phyloP scores from a whole-genome alignment of 225 moss, liverwort and hornwort genomes.

The Sphagnum contortum region DNA sequence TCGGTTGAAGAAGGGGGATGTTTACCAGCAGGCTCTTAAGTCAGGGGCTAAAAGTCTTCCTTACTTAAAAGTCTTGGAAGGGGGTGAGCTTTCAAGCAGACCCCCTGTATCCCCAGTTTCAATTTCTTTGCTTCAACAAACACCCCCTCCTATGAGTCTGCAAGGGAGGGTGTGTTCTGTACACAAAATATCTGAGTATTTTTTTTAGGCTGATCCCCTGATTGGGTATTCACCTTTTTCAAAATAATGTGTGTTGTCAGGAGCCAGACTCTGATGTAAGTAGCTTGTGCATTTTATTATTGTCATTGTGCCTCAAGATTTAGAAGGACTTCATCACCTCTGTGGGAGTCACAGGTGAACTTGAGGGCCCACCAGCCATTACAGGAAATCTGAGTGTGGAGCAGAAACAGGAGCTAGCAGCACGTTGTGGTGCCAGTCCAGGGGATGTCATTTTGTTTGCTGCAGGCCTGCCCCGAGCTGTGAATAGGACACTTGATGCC shows the following conservation, averaged over 20 bases:
- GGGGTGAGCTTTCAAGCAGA: constrained; percentile 26
- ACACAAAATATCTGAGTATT: no score
- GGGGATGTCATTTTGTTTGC: constrained; percentile 89
- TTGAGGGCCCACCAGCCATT: constrained; percentile 79
- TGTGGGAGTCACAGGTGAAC: constrained; percentile 33
- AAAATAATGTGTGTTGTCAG: no score
- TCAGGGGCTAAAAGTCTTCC: constrained; percentile 85
- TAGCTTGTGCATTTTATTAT: no score
- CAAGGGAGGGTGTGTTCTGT: no score
- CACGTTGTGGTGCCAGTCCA: constrained; percentile 38
- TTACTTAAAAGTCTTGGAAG: constrained; percentile 65
- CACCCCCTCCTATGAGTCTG: no score
- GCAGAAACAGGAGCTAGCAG: constrained; percentile 40
- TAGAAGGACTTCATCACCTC: no score
- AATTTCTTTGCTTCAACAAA: no score
- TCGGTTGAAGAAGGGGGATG: constrained; percentile 85
- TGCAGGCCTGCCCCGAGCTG: constrained; percentile 47
- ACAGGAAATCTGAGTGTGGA: constrained; percentile 49
- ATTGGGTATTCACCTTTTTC: no score
- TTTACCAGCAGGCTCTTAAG: constrained; percentile 69
- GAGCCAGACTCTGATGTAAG: no score
- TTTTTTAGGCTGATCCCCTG: no score
- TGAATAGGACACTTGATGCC: constrained; percentile 63
- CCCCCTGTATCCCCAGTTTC: no score
- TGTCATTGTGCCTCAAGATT: no score